These are phyloP conservation scores for Neofusicoccum ribis DNA, from an alignment of 2,329 filamentous ascomycete genomes.

Conservation along the genomic window DNA sequence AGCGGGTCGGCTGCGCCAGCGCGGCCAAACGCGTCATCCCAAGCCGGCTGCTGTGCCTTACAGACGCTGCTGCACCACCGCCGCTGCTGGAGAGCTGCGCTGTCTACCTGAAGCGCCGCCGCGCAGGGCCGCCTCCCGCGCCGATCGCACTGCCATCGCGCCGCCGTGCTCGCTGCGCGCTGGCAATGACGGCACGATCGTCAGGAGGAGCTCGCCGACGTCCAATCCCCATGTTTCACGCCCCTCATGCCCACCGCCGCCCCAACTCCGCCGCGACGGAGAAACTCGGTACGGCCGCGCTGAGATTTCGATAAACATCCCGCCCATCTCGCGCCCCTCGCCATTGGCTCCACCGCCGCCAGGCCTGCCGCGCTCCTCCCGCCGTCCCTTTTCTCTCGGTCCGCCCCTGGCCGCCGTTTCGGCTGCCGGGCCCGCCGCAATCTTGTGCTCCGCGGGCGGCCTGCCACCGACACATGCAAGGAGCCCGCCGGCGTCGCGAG, in stretches of 20 bases:
- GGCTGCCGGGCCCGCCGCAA: conserved; percentile 14
- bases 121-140: conserved; percentile 13
- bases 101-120: conserved; percentile 10
- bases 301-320: conserved; percentile 16
- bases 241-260: conserved; percentile 9
- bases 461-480: conserved; percentile 6
- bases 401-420: conserved; percentile 15
- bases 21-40: conserved; percentile 3
- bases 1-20: neutral
- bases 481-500: neutral
- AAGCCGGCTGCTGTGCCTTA: neutral
- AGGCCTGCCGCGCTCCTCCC: conserved; percentile 4
- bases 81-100: neutral
- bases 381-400: conserved; percentile 2
- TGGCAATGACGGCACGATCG: conserved; percentile 10
- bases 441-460: neutral
- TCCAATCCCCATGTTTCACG: conserved; percentile 16
- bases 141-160: conserved; percentile 1
- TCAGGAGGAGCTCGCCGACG: conserved; percentile 5
- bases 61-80: conserved; percentile 9
- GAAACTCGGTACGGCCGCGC: neutral
- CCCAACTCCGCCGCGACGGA: neutral
- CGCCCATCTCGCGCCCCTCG: neutral
- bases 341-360: neutral
- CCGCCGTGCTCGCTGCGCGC: neutral